Evolutionary conservation across 108 stramenopile genomes (phyloP), one percentile per base, ranked within the genome.

Genomic region (Cyclotella choctawhatcheeana): DNA sequence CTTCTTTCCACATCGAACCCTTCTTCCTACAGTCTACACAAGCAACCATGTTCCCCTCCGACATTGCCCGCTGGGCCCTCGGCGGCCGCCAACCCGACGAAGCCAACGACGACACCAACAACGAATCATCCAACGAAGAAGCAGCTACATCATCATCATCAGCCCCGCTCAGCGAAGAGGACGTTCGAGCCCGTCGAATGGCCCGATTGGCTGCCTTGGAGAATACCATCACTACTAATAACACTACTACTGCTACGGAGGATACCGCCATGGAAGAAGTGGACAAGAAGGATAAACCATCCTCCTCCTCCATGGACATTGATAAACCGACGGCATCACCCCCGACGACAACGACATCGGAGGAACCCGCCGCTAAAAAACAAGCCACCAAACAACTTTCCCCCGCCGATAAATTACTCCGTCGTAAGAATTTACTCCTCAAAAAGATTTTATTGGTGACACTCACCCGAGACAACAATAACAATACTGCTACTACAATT

Each of bases 171-270:
- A 72, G 86, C 0, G 88, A 91, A 53, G 83, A 89, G 32, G 93
- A 94, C 66, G 85, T 94, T 64, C 85, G 93, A 29, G 93, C 86
- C 12, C 86, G 85, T 47, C 88, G 93, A 22, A 72, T 94, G 74
- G 90, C 89, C 7, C 69, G 90, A 61, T 81, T 94, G 77, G 84
- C 71, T 13, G 73, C 76, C 13, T 44, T 78, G 58, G 76, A 73
- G 14, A 77, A 64, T 32, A 27, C 59, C 56, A 24, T 7, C 21
- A 27, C 20, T 7, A 14, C 30, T 1, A 37, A 51, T 13, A 34
- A 48, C 0, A 22, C 54, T 8, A 67, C 61, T 16, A 45, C 16
- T 21, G 27, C 35, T 18, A 47, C 21, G 25, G 27, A 18, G 37
- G 69, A 60, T 17, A 63, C 73, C 44, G 71, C 83, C 51, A 90